Conservation (phyloP, 768 basidiomycete species). For the Flagelloscypha sp. region DNA sequence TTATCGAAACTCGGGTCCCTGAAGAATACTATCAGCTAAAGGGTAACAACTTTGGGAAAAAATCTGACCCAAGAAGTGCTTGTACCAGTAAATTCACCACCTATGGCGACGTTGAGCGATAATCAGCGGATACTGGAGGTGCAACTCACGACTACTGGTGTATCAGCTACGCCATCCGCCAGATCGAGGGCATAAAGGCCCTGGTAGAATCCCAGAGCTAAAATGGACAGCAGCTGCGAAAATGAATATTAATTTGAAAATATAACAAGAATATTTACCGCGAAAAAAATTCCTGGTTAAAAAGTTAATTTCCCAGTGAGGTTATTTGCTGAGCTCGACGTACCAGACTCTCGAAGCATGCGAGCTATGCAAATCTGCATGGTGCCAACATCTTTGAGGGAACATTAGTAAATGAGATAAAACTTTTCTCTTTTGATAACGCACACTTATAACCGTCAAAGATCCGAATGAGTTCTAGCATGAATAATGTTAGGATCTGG, state of each 20-base stretch:
- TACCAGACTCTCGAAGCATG: conserved; percentile 89
- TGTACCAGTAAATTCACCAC: conserved; percentile 70
- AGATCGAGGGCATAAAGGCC: conserved; percentile 86
- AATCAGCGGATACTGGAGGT: not conserved
- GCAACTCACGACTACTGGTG: conserved; percentile 35
- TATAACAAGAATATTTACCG: conserved; percentile 30
- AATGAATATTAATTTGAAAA: not conserved
- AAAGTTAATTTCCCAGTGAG: no score
- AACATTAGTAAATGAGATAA: not conserved
- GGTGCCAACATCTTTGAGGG: conserved; percentile 70
- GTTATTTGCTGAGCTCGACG: conserved; percentile 83
- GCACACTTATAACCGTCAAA: conserved; percentile 75
- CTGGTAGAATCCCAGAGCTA: conserved; percentile 80
- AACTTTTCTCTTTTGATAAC: not conserved
- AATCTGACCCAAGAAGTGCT: conserved; percentile 66
- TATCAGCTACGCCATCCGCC: conserved; percentile 70
- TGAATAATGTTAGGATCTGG: conserved; percentile 2
- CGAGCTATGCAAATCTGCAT: conserved; percentile 91
- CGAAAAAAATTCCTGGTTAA: conserved; percentile 40
- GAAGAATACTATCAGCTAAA: not conserved
- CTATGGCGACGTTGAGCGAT: conserved; percentile 22
- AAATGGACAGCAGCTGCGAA: conserved; percentile 64
- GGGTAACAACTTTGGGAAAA: conserved; percentile 1
- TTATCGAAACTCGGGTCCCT: conserved; percentile 63
- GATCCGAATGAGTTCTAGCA: conserved; percentile 64